Percentiles rank a stretch among this genome's conserved stretches.
These are phyloP conservation scores for Castanospermum australe DNA, from an alignment of 306 rosid genomes.

Conservation along the genomic window DNA sequence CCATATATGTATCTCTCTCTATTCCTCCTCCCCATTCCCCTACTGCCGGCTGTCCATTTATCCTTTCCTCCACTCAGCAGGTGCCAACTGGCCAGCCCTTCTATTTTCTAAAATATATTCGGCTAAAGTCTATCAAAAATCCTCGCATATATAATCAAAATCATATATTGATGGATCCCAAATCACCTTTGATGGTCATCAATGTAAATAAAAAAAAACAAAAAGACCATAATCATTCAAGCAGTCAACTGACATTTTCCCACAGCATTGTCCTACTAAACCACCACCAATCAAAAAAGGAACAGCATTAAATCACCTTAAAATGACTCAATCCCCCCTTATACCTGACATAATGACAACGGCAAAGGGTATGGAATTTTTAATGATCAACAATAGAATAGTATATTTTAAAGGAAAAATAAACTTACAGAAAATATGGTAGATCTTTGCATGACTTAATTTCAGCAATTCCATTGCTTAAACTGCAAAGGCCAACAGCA, in stretches of 20 bases:
- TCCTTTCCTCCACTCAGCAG: too few relatives aligned
- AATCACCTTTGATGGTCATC: conserved; percentile 7
- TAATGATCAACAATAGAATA: not conserved
- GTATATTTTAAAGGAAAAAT: conserved; percentile 16
- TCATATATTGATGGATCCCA: not conserved
- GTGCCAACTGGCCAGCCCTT: too few relatives aligned
- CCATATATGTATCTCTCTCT: too few relatives aligned
- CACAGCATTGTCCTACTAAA: not conserved
- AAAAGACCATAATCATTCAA: not conserved
- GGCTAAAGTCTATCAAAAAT: too few relatives aligned
- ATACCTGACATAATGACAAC: not conserved
- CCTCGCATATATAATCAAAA: too few relatives aligned
- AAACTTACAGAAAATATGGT: conserved; percentile 83
- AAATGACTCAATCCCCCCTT: not conserved
- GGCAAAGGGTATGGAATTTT: conserved; percentile 5
- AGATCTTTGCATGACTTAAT: conserved; percentile 79
- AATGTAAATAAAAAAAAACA: not conserved
- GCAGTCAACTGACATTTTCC: not conserved
- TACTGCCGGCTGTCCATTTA: too few relatives aligned
- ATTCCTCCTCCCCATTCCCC: too few relatives aligned
- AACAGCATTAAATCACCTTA: not conserved
- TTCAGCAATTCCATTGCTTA: conserved; percentile 62
- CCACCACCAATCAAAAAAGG: not conserved
- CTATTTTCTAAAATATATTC: too few relatives aligned
- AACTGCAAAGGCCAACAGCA: conserved; percentile 78